Base-by-base conservation (phyloP, 352 stramenopile genomes). In the Blastocystis sp. region DNA sequence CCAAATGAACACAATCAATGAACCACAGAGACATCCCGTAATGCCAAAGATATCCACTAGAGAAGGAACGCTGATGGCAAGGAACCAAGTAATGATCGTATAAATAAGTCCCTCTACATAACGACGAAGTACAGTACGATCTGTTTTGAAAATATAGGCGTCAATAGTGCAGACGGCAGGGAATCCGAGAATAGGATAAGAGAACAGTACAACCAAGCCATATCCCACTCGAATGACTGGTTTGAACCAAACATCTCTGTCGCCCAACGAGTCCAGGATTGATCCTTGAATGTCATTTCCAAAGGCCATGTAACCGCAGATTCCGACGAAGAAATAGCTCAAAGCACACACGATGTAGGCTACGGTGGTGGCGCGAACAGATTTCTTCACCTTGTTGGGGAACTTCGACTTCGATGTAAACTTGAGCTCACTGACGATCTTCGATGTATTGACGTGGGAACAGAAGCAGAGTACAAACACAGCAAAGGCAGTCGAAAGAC, bases 281-380 rank as follows among this genome's bases (percentile, higher is more conserved):
- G 73, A 85, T 20, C 73, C 73, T 43, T 66, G 16, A 20, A 85
- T 85, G 2, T 2, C 1, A 55, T 85, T 85, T 30, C 73, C 73
- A 34, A 85, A 85, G 3, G 73, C 73, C 73, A 85, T 85, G 56
- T 85, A 85, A 24, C 73, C 73, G 16, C 73, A 85, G 20, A 85
- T 65, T 43, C 73, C 73, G 1, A 85, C 73, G 34, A 85, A 85
- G 20, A 85, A 66, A 45, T 85, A 85, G 55, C 43, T 41, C 3
- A 65, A 18, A 3, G 73, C 73, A 24, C 73, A 85, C 34, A 85
- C 50, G 0, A 47, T 18, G 73, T 85, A 85, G 56, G 73, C 73
- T 47, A 65, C 43, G 34, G 68, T 55, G 2, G 73, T 85, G n/a
- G 73, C 73, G 20, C 56, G 34, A 8, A 64, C 20, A 18, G 16